Evolutionary conservation across 768 basidiomycete species (phyloP), one percentile per base, ranked within the genome.

Genomic region (Boletus eberwhitei): DNA sequence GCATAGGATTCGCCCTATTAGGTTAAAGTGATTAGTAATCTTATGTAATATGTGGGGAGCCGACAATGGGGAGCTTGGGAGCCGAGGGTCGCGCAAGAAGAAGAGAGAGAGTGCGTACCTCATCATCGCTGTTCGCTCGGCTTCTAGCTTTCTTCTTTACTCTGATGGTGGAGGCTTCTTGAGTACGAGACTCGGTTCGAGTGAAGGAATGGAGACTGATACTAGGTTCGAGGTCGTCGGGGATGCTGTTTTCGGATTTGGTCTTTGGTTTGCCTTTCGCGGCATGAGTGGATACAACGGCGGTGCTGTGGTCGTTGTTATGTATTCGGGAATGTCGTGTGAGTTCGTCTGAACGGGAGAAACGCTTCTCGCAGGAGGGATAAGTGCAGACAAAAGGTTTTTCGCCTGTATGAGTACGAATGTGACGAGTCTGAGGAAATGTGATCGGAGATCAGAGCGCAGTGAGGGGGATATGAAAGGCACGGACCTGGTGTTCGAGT

Each of bases 381-480:
- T 87, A 91, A 2, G 85, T 87, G 81, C 96, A 99, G 21, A 84
- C 81, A 64, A 98, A 98, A 3, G 96, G 96, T 64, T 97, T 98
- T 74, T 99, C 96, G 65, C 96, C 96, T 0, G 96, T 99, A 71
- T 99, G 96, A 0, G 95, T 99, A 55, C 96, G 88, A 51, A 98
- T 97, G 68, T 99, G 96, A 58, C 96, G 88, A 19, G 96, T 99
- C 92, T 98, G 71, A 0, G 35, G 39, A 34, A 36, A 44, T 12
- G 34, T 26, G 57, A 64, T 62, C 53, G 52, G 54, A 40, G 59
- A 64, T 55, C 55, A 54, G 54, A 51, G 59, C 50, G 57, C 55
- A 51, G 50, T 34, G 40, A 52, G 14, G 17, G 21, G 39, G 13
- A 48, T 48, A 57, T 37, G 51, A 52, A 60, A 51, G 43, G 26